Evolutionary conservation across 768 basidiomycete species (phyloP), one percentile per base, ranked within the genome.

Genomic region (Postia placenta): DNA sequence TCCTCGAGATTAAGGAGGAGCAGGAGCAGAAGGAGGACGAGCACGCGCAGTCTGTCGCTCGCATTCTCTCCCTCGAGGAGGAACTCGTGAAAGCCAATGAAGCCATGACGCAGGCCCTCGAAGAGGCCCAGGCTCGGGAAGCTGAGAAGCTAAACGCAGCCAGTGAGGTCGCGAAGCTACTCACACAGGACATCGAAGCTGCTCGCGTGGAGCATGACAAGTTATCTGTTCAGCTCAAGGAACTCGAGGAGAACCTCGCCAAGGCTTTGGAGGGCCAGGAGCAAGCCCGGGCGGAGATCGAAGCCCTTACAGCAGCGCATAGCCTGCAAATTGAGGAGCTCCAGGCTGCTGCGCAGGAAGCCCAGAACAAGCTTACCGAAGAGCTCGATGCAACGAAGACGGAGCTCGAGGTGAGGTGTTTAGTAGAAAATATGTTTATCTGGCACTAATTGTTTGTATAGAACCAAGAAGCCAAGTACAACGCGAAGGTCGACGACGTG

Each of bases 1-100:
- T 90, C 36, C 64, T 91, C 49, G 89, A 92, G 66, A 59, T 84
- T 51, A 87, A 75, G 63, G 89, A 92, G 61, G 70, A 70, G 36
- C 78, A 79, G 52, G 89, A 91, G 56, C 65, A 65, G 17, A 68
- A 74, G 5, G 81, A 85, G 57, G 87, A 88, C 48, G 74, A 74
- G 25, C 78, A 74, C 43, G 69, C 67, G 40, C 68, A 69, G 51
- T 63, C 74, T 11, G 58, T 74, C 33, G 63, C 67, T 11, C 75
- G 67, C 40, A 67, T 86, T 25, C 73, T 76, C 51, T 54, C 58
- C 9, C 62, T 84, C 38, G 80, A 87, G 60, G 73, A 69, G 33
- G 74, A 87, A 40, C 61, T 86, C 12, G 62, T 68, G 4, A 68
- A 72, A 42, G 77, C 78, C 11, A 61, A 66, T 14, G 71, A 70